Evolutionary conservation across 2,329 filamentous ascomycete genomes (phyloP), one percentile per base, ranked within the genome.

Genomic region (Fusarium newnesense): DNA sequence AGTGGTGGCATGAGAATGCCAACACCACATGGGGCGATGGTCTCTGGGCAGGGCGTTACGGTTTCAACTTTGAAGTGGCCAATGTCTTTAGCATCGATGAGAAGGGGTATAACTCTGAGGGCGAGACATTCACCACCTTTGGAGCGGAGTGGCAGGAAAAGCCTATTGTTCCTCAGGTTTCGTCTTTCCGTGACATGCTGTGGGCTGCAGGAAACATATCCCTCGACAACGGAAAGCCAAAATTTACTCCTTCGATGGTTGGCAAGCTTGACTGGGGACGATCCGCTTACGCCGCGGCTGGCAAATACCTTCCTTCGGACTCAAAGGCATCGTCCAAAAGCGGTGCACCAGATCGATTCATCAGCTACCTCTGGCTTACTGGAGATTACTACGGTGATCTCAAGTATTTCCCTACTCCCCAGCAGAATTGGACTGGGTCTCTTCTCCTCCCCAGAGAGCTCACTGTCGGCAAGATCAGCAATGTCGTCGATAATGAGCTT

Each of bases 11-110:
- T 28, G 84, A 85, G 63, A 61, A 73, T n/a, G 79, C 78, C 24
- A 82, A 82, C 63, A 73, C 80, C 7, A 82, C 80, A 0, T 82
- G 81, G 80, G 80, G 80, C 5, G 73, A 76, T 28, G 80, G 80
- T 13, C 53, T 75, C 26, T 82, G 80, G 79, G 81, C 80, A 5
- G 83, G 83, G 4, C 76, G 78, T 2, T 84, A 79, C 71, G 82
- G 82, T 1, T 86, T 80, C 78, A 87, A 87, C 67, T 85, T 85
- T 46, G 85, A 87, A 71, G 83, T 85, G 16, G 78, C 69, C 26
- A 86, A 85, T 44, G 68, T 84, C 21, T 85, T 86, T 72, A 75
- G 79, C 19, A 73, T 86, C 7, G 80, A 84, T 21, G 76, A 80
- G 26, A 63, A 80, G 9, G 84, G 84, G 16, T 84, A 83, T 57